Evolutionary conservation across 2,329 filamentous ascomycete species (phyloP).

Genomic region (Helotiales sp.): DNA sequence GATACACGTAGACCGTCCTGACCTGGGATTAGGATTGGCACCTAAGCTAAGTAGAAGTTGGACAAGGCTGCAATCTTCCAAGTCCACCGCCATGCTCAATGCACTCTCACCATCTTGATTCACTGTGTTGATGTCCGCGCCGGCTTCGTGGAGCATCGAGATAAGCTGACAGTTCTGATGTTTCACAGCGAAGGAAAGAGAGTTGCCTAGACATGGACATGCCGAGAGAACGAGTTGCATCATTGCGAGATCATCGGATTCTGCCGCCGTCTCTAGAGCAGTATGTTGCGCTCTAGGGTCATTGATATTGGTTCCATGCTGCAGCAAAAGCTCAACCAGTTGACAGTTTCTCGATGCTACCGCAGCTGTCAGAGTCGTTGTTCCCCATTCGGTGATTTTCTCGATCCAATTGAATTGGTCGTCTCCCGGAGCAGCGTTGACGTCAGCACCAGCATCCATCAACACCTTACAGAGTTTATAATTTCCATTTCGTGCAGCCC

Average conservation of each 20-base stretch:
- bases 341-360: neutral
- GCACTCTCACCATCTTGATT: neutral
- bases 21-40: neutral
- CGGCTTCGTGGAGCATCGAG: neutral
- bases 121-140: neutral
- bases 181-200: neutral
- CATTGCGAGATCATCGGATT: neutral
- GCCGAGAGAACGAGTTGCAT: neutral
- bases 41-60: neutral
- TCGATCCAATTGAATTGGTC: too few species aligned
- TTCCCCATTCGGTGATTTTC: neutral
- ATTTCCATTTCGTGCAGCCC: neutral
- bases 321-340: neutral
- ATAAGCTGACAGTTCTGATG: neutral
- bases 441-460: constrained; percentile 6
- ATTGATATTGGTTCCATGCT: neutral
- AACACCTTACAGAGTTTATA: neutral
- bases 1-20: neutral
- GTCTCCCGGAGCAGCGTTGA: neutral
- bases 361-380: neutral
- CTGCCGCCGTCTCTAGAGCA: neutral
- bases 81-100: neutral
- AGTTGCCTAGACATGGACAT: neutral
- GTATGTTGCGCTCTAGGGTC: neutral
- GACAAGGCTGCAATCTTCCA: neutral